Evolutionary conservation across 805 yeast genomes (phyloP).

Genomic region (Zygosaccharomyces siamensis): DNA sequence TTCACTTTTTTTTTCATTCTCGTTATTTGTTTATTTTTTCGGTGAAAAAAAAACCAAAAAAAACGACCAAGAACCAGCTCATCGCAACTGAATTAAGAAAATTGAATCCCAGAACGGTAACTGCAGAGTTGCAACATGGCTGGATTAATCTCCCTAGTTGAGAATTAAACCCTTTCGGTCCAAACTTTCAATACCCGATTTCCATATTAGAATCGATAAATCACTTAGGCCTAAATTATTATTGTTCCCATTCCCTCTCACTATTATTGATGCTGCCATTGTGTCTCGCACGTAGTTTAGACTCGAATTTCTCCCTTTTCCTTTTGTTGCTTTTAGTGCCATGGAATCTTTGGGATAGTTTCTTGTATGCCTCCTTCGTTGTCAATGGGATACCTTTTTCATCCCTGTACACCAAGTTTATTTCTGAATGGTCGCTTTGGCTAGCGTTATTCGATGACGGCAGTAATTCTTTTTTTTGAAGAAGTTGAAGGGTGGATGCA

Average conservation of each 20-base stretch:
- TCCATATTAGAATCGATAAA: not conserved
- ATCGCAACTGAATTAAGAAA: not conserved
- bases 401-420: conserved; percentile 55
- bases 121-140: not conserved
- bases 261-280: not conserved
- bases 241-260: not conserved
- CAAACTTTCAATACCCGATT: not conserved
- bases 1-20: conserved; percentile 1
- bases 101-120: not conserved
- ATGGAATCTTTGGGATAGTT: conserved; percentile 72
- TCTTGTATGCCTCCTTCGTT: conserved; percentile 71
- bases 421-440: conserved; percentile 40
- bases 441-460: conserved; percentile 6
- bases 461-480: conserved; percentile 17
- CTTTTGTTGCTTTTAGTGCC: conserved; percentile 41
- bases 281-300: conserved; percentile 23
- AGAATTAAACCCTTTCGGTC: not conserved
- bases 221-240: not conserved
- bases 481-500: conserved; percentile 28
- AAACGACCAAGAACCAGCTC: conserved; percentile 1
- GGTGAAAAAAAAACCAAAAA: not conserved
- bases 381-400: conserved; percentile 54
- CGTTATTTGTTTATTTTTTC: conserved; percentile 4
- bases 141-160: not conserved
- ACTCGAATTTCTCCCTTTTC: conserved; percentile 23